These are phyloP conservation scores for Gossypium armourianum DNA, from an alignment of 441 rosid genomes.

Conservation along the genomic window DNA sequence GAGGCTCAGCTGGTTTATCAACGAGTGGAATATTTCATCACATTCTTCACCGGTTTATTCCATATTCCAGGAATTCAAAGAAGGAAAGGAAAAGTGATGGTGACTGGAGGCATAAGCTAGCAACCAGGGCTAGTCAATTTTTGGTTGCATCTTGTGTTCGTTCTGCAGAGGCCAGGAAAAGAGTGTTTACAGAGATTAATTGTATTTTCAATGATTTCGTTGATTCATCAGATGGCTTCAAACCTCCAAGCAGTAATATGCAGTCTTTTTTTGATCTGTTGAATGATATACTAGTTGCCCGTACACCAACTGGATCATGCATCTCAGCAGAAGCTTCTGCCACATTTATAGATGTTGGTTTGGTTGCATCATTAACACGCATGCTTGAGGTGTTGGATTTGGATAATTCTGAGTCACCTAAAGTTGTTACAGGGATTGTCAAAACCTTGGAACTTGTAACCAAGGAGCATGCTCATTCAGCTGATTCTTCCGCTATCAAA, in stretches of 20 bases:
- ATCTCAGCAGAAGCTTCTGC: constrained; percentile 86
- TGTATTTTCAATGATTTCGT: constrained; percentile 58
- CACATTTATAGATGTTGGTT: constrained; percentile 80
- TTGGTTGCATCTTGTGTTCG: constrained; percentile 88
- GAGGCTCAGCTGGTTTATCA: constrained; percentile 31
- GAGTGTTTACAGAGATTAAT: constrained; percentile 65
- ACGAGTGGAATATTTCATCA: constrained; percentile 69
- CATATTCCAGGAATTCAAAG: constrained; percentile 46
- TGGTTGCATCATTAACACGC: constrained; percentile 64
- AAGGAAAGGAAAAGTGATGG: constrained; percentile 72
- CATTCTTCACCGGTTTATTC: constrained; percentile 64
- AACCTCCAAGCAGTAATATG: constrained; percentile 53
- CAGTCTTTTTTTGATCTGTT: constrained; percentile 68
- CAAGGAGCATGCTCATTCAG: constrained; percentile 74
- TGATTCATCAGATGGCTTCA: constrained; percentile 45
- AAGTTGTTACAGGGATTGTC: constrained; percentile 68
- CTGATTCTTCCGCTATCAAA: constrained; percentile 46
- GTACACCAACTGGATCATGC: constrained; percentile 72
- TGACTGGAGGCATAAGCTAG: constrained; percentile 87
- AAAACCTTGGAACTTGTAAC: constrained; percentile 88
- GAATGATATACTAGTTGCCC: constrained; percentile 79
- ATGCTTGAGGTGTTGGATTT: constrained; percentile 83
- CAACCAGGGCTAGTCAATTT: constrained; percentile 69
- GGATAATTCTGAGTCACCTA: constrained; percentile 79
- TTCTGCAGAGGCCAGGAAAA: constrained; percentile 80